A percentile compares a stretch with the other conserved stretches of the same genome.
Conservation (phyloP, 495 filamentous ascomycete species). For the Aspergillus campestris region DNA sequence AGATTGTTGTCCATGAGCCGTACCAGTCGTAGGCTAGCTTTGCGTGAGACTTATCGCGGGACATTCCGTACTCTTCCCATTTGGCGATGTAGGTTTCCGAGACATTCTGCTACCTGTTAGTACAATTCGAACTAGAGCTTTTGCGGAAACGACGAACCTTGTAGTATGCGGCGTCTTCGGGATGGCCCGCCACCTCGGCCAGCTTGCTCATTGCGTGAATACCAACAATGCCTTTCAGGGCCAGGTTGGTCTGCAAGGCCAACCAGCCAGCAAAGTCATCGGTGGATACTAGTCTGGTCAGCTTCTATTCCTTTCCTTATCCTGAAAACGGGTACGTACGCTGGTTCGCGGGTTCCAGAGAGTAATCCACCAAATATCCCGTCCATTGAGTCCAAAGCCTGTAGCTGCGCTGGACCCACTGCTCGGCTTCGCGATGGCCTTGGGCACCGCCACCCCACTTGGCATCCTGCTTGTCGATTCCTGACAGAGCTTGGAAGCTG, state of each 20-base stretch:
- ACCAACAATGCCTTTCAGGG: conserved; percentile 87
- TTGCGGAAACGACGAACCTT: conserved; percentile 26
- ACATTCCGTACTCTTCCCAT: conserved; percentile 77
- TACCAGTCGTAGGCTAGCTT: conserved; percentile 93
- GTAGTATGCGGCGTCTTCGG: conserved; percentile 59
- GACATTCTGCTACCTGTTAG: conserved; percentile 38
- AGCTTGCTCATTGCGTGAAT: conserved; percentile 92
- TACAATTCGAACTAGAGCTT: not conserved
- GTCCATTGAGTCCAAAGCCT: conserved; percentile 90
- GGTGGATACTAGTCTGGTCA: conserved; percentile 51
- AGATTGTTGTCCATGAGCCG: conserved; percentile 91
- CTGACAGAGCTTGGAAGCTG: conserved; percentile 33
- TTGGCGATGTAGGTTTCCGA: conserved; percentile 69
- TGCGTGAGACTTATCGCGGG: conserved; percentile 72
- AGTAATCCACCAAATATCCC: conserved; percentile 78
- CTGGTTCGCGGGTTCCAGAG: conserved; percentile 77
- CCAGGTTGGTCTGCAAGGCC: conserved; percentile 85
- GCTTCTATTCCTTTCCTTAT: not conserved
- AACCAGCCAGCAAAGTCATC: conserved; percentile 96
- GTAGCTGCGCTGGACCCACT: conserved; percentile 61
- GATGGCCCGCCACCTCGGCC: conserved; percentile 58
- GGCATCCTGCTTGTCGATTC: conserved; percentile 40
- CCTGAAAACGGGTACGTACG: conserved; percentile 28
- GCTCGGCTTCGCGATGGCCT: conserved; percentile 42
- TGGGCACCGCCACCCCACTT: conserved; percentile 42